Base-by-base conservation (phyloP, 805 yeast genomes). In the Saccharomycopsis oosterbeekiorum region DNA sequence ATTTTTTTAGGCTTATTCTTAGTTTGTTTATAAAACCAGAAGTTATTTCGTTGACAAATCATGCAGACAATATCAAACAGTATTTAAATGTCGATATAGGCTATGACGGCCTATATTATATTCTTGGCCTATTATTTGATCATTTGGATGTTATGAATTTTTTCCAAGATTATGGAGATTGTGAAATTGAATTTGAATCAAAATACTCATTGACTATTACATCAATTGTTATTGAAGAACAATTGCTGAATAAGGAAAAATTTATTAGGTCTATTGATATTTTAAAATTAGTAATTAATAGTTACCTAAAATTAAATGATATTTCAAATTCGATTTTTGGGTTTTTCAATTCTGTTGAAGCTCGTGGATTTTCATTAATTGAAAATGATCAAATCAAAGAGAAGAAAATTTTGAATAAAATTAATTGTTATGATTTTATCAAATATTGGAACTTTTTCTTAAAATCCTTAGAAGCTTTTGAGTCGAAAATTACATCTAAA, bases 241-340 rank as follows among this genome's bases (percentile, higher is more conserved):
- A 34, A 17, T 17, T 14, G 12, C 17, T 24, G 37, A 29, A 17
- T 36, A 17, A 37, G 6, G 29, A 21, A 5, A 43, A 56, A 21
- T 54, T 57, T 43, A 24, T 63, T 15, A 62, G 54, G 17, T 26
- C 60, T 17, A 21, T 63, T 14, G 62, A 56, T n/a, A 17, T 61
- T 40, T 59, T 63, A 50, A 63, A 61, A 43, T 41, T 63, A 37
- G 26, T 56, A 14, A 64, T 63, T 2, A 63, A 61, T 29, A 61
- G 59, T 34, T 63, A 63, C 41, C 26, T 61, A 12, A 59, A 51
- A 39, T 42, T 63, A 54, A 63, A 61, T 51, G 65, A 63, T 53
- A 29, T 62, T 54, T 19, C 62, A 24, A 62, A 55, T 37, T 17
- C 43, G 4, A 17, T 58, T 5, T 51, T 37, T 40, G 54, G 56